Evolutionary conservation across 2,329 filamentous ascomycete genomes (phyloP), one percentile per base, ranked within the genome.

Genomic region (Fusarium sp.): DNA sequence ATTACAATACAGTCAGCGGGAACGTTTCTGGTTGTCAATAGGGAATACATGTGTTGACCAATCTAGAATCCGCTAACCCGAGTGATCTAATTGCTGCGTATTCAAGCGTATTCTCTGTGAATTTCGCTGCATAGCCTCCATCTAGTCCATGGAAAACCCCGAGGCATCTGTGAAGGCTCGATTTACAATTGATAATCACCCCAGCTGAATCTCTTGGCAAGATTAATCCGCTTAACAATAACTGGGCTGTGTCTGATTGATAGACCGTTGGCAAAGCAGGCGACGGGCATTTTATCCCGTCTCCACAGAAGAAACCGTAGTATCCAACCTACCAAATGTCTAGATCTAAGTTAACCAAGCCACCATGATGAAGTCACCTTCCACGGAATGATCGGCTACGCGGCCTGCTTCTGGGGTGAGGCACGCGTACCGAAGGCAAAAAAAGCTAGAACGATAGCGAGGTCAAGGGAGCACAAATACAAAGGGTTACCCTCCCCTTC

Each of bases 281-380:
- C 59, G 46, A 40, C 46, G 59, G 59, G 20, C 42, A 56, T 29
- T 47, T 47, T 56, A 47, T 63, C 42, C 59, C 59, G 59, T 54
- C 43, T 42, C 43, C 49, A 32, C 42, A 22, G 59, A 52, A 52
- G 20, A n/a, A 14, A 50, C 46, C 34, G 61, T 61, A 43, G 57
- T 38, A 53, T 57, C 45, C 64, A 53, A 34, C 56, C 55, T 58
- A 47, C 51, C 59, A 45, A 22, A 63, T 30, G 44, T 44, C 49
- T 29, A 47, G 27, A 52, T 44, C 44, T 24, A 58, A 70, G 53
- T 62, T 56, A 42, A 69, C 53, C 49, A 64, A 72, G 70, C 69
- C 70, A 72, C 69, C 25, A 45, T 58, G 46, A 72, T 72, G 70
- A 72, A 72, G 70, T 72, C 70, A 72, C 66, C 54, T 50, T 47